Conservation (phyloP, 176 grass and related monocot genomes). For the Chloris gayana region DNA sequence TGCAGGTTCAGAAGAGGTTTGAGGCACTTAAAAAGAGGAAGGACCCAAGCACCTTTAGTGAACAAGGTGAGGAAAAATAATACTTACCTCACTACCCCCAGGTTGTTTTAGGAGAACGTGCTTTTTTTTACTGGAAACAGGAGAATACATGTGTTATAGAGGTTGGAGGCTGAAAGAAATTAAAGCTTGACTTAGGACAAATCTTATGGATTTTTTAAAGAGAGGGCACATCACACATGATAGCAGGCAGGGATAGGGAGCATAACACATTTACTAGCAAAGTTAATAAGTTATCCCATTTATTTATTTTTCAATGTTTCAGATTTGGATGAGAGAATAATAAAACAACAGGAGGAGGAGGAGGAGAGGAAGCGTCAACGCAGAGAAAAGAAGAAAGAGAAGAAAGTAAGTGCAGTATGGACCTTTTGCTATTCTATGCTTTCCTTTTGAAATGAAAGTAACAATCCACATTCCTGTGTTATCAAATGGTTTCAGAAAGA, state of each 20-base stretch:
- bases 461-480: not conserved
- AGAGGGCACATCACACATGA: not conserved
- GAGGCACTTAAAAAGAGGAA: slow-evolving; percentile 92
- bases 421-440: not conserved
- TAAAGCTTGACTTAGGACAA: not conserved
- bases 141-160: not conserved
- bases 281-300: not conserved
- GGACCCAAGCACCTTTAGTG: slow-evolving; percentile 72
- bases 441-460: slow-evolving; percentile 2
- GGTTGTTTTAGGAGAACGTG: not conserved
- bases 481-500: slow-evolving; percentile 57
- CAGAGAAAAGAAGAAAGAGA: slow-evolving; percentile 91
- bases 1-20: slow-evolving; percentile 93
- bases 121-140: not conserved
- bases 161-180: not conserved
- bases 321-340: slow-evolving; percentile 98
- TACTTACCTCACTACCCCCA: not conserved
- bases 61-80: slow-evolving; percentile 71
- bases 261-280: not conserved
- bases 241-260: not conserved
- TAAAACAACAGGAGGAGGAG: slow-evolving; percentile 95
- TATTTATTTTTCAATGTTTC: not conserved
- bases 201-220: not conserved
- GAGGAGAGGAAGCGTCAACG: slow-evolving; percentile 77
- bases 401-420: slow-evolving; percentile 57